Conservation (phyloP, 2,329 filamentous ascomycete genomes). For the Didymella pinodella region DNA sequence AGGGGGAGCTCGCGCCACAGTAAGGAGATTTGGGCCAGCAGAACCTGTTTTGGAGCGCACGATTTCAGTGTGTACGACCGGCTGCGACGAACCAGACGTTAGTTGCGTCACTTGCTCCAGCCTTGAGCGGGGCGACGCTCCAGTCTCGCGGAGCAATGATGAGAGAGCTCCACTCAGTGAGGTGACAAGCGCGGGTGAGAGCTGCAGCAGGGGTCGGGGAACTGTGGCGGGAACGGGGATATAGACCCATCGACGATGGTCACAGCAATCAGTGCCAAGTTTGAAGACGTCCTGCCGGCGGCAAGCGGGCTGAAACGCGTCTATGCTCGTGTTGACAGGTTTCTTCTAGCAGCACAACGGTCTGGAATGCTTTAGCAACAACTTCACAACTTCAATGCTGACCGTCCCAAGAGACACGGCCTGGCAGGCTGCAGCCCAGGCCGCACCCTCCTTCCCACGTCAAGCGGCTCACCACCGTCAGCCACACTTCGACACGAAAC, state of each 20-base stretch:
- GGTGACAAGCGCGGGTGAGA: slow-evolving; percentile 39
- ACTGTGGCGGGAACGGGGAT: slow-evolving; percentile 44
- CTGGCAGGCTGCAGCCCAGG: background rate
- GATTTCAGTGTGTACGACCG: slow-evolving; percentile 38
- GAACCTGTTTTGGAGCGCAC: slow-evolving; percentile 50
- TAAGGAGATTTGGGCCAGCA: slow-evolving; percentile 28
- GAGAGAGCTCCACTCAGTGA: slow-evolving; percentile 35
- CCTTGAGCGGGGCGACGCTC: slow-evolving; percentile 46
- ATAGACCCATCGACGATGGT: slow-evolving; percentile 45
- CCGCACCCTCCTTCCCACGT: slow-evolving; percentile 1
- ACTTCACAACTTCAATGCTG: background rate
- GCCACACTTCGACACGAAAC: slow-evolving; percentile 16
- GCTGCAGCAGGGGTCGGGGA: slow-evolving; percentile 31
- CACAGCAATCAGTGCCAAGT: slow-evolving; percentile 31
- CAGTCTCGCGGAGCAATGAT: slow-evolving; percentile 30
- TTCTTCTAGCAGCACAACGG: background rate
- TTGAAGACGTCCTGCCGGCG: slow-evolving; percentile 23
- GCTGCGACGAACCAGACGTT: slow-evolving; percentile 33
- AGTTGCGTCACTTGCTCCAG: slow-evolving; percentile 49
- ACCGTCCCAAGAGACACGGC: background rate
- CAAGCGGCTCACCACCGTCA: slow-evolving; percentile 5
- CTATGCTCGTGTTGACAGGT: slow-evolving; percentile 5
- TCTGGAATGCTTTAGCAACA: slow-evolving; percentile 7
- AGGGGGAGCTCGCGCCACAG: slow-evolving; percentile 50
- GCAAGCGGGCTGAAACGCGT: slow-evolving; percentile 25